Base-by-base conservation (phyloP, 768 basidiomycete species). In the Lentinula edodes region DNA sequence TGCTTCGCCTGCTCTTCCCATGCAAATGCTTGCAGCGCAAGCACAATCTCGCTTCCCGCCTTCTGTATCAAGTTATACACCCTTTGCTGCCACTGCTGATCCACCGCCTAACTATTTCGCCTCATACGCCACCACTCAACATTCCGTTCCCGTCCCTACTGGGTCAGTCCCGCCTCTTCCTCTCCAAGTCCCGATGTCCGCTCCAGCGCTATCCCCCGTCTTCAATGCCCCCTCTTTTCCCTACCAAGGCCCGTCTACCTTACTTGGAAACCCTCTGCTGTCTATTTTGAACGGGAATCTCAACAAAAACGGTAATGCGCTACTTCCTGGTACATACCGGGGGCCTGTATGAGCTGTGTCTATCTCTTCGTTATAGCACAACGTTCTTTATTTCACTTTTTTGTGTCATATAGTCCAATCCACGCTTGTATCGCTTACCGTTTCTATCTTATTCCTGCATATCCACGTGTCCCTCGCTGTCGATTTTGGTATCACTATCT, bases 211-310 rank as follows among this genome's bases (percentile, higher is more conserved):
- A 43, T 28, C 55, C 16, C 62, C 63, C 6, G 65, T 48, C 28
- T 64, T 62, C 59, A 68, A 66, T 50, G 53, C 65, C 18, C 39
- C 70, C 32, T 36, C 35, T 12, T 45, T 64, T n/a, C 34, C 70
- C 23, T 35, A 32, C 6, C 59, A 52, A 60, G 62, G 63, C 10
- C 62, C 66, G 63, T 69, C 52, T 67, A 70, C 61, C 70, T 67
- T 48, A 65, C 62, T 13, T 71, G 75, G 63, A 42, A 35, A 60
- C 45, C 56, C 63, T 36, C 48, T 76, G 41, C 68, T 74, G 60
- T 76, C 74, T 32, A 74, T 76, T 58, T 69, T 76, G 28, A 75
- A 75, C 45, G 69, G 69, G 52, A 69, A 67, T 46, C 15, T 28
- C 7, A 20, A 23, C 12, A 18, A 18, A 20, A 48, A 39, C 36